Evolutionary conservation across 2,329 filamentous ascomycete genomes (phyloP).

Genomic region (Fulvia fulva): DNA sequence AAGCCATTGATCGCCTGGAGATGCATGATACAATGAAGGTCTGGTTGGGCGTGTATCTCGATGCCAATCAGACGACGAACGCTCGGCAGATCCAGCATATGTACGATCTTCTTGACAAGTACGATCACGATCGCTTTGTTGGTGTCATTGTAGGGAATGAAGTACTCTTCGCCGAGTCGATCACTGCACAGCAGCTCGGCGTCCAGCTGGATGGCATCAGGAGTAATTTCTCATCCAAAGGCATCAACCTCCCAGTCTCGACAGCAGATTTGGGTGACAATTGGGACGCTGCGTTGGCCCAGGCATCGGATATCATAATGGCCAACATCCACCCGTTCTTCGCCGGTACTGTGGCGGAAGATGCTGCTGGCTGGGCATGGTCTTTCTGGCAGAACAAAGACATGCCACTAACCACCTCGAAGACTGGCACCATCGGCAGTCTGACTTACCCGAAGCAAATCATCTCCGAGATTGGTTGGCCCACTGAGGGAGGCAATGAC

Average conservation of each 20-base stretch:
- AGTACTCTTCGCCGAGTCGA: constrained; percentile 60
- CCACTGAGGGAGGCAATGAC: constrained; percentile 72
- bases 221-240: constrained; percentile 64
- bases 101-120: constrained; percentile 73
- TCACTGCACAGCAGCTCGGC: constrained; percentile 62
- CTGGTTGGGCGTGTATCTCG: constrained; percentile 94
- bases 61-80: constrained; percentile 78
- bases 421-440: constrained; percentile 30
- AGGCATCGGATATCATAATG: constrained; percentile 82
- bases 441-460: constrained; percentile 39
- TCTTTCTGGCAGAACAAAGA: constrained; percentile 74
- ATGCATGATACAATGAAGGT: constrained; percentile 72
- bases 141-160: constrained; percentile 63
- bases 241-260: constrained; percentile 70
- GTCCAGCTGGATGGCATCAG: constrained; percentile 64
- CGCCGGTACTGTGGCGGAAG: constrained; percentile 64
- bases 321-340: constrained; percentile 97
- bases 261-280: constrained; percentile 87
- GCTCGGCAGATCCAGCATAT: constrained; percentile 76
- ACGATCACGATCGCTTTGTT: constrained; percentile 52
- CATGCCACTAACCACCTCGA: constrained; percentile 56
- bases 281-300: constrained; percentile 69
- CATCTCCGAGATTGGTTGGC: constrained; percentile 92
- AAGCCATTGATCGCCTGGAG: constrained; percentile 71
- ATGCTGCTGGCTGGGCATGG: constrained; percentile 76